These are phyloP conservation scores for Lepidium aucheri DNA, from an alignment of 345 rosid species.

Conservation along the genomic window DNA sequence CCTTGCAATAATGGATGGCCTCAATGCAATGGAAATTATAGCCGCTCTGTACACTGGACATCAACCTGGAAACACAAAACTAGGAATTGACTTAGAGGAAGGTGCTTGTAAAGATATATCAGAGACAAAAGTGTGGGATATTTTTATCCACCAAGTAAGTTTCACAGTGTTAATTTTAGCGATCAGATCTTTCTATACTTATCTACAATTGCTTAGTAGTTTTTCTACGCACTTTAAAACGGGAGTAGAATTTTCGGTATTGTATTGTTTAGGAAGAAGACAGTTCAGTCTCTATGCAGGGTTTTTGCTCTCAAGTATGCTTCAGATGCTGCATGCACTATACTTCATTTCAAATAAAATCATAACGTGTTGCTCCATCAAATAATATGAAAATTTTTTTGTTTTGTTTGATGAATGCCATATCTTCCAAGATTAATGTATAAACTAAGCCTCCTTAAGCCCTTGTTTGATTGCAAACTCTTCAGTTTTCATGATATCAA, in stretches of 20 bases:
- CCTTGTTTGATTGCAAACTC: neutral
- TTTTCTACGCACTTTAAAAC: no score
- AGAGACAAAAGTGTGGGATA: conserved; percentile 68
- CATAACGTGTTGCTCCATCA: neutral
- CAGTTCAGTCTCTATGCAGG: conserved; percentile 47
- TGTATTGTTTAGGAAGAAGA: no score
- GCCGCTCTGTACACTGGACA: conserved; percentile 83
- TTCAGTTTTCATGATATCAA: neutral
- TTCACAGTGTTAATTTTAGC: no score
- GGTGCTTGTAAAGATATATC: conserved; percentile 70
- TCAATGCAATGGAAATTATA: conserved; percentile 86
- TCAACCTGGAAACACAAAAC: conserved; percentile 77
- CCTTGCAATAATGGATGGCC: conserved; percentile 82
- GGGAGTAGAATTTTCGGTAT: no score
- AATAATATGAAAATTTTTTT: no score
- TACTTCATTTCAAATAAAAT: conserved; percentile 89
- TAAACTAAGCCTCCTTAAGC: neutral
- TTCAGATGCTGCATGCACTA: conserved; percentile 93
- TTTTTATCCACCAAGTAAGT: conserved; percentile 71
- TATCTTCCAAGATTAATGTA: neutral
- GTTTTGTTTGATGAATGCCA: neutral
- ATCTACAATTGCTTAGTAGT: no score
- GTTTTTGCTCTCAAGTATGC: conserved; percentile 83
- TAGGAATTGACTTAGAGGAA: conserved; percentile 75
- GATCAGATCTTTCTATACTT: no score